These are phyloP conservation scores for Chlamydomonas reinhardtii DNA, from an alignment of 163 green algal species.

Conservation along the genomic window DNA sequence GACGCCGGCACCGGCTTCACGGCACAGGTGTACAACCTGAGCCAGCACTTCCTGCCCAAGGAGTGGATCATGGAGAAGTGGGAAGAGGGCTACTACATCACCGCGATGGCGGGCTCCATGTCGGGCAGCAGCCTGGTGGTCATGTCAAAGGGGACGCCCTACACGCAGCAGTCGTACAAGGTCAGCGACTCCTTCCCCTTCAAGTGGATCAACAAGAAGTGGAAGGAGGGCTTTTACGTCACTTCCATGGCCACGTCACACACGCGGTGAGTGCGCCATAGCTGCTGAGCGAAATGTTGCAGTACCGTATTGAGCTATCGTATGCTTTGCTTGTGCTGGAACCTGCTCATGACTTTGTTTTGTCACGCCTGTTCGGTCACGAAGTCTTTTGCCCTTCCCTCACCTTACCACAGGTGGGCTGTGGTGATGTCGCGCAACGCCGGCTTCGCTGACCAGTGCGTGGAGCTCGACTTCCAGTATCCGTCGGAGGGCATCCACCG, in stretches of 20 bases:
- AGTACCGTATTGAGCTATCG: too few species aligned
- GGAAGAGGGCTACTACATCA: constrained; percentile 99
- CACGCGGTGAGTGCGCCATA: constrained; percentile 59
- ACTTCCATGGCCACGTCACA: constrained; percentile 94
- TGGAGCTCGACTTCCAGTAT: constrained; percentile 99
- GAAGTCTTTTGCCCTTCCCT: too few species aligned
- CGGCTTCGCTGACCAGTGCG: constrained; percentile 92
- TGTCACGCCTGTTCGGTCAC: too few species aligned
- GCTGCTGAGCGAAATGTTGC: too few species aligned
- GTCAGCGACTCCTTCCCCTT: constrained; percentile 87
- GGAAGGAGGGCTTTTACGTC: constrained; percentile 99
- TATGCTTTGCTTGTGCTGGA: too few species aligned
- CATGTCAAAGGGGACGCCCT: constrained; percentile 97
- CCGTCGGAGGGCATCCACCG: constrained; percentile 96
- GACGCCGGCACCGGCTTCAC: constrained; percentile 92
- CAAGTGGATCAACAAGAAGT: constrained; percentile 99
- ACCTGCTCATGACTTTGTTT: too few species aligned
- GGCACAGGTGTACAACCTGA: constrained; percentile 89
- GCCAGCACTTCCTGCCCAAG: constrained; percentile 97
- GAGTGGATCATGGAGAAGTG: constrained; percentile 99
- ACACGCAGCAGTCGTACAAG: constrained; percentile 99
- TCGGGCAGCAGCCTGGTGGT: constrained; percentile 87
- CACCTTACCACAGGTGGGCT: constrained; percentile 89
- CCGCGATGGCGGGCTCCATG: constrained; percentile 89
- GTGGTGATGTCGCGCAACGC: constrained; percentile 99